Evolutionary conservation across 495 filamentous ascomycete species (phyloP).

Genomic region (Annulohypoxylon nitens): DNA sequence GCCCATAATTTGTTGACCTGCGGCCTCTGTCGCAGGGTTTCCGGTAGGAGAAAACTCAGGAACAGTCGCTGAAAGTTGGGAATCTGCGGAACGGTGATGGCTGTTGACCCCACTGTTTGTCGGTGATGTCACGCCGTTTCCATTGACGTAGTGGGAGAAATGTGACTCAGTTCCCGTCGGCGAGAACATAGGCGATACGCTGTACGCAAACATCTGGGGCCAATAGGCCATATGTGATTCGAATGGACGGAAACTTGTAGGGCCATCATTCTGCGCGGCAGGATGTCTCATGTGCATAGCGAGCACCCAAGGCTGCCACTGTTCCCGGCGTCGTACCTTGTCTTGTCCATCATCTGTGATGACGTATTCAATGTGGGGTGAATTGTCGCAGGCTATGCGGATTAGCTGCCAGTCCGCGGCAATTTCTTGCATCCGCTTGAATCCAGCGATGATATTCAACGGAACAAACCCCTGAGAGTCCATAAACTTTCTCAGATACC

Average conservation of each 20-base stretch:
- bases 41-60: constrained; percentile 77
- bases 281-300: constrained; percentile 64
- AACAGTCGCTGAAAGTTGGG: constrained; percentile 78
- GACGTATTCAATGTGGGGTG: constrained; percentile 76
- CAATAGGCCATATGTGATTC: constrained; percentile 36
- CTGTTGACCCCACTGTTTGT: constrained; percentile 59
- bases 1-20: constrained; percentile 18
- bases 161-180: constrained; percentile 49
- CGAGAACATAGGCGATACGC: constrained; percentile 50
- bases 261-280: constrained; percentile 58
- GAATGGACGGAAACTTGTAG: constrained; percentile 45
- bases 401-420: constrained; percentile 78
- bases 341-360: constrained; percentile 79
- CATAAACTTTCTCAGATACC: constrained; percentile 90
- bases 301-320: constrained; percentile 87
- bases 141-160: constrained; percentile 54
- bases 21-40: constrained; percentile 21
- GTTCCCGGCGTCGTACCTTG: constrained; percentile 79
- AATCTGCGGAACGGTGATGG: constrained; percentile 59
- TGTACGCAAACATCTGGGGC: constrained; percentile 48
- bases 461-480: constrained; percentile 93
- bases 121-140: constrained; percentile 51
- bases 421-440: constrained; percentile 84
- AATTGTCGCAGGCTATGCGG: constrained; percentile 77
- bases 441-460: constrained; percentile 78